phyloP scores from a whole-genome alignment of 176 grass and related monocot species.

The Areca catechu region DNA sequence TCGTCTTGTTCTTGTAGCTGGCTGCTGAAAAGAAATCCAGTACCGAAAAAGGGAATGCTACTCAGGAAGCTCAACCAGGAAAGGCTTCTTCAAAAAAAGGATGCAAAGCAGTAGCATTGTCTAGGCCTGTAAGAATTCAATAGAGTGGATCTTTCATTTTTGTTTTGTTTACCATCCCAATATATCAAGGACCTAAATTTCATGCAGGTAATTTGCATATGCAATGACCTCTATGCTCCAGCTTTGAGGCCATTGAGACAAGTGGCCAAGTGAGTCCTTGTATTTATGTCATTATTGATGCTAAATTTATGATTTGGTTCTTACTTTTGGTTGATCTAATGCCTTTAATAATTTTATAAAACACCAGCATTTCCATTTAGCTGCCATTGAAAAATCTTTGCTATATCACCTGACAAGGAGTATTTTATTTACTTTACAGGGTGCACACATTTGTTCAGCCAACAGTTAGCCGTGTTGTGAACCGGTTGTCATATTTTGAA shows the following conservation, averaged over 20 bases:
- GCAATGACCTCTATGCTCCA: conserved; percentile 98
- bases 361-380: not conserved
- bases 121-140: conserved; percentile 64
- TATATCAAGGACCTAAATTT: conserved; percentile 4
- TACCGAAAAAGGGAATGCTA: conserved; percentile 35
- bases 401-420: not conserved
- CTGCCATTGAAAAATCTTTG: no score
- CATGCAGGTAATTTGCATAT: conserved; percentile 87
- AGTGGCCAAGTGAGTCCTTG: conserved; percentile 77
- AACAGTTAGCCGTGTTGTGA: conserved; percentile 78
- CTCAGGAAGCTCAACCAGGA: conserved; percentile 31
- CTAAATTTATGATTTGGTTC: not conserved
- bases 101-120: conserved; percentile 51
- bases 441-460: conserved; percentile 82
- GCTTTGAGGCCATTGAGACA: conserved; percentile 91
- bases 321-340: no score
- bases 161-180: not conserved
- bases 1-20: conserved; percentile 34
- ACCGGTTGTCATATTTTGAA: conserved; percentile 42
- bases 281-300: conserved; percentile 5
- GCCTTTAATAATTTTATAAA: conserved; percentile 1
- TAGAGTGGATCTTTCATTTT: not conserved
- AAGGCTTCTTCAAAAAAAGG: conserved; percentile 62
- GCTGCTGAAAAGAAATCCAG: conserved; percentile 63
- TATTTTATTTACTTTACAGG: conserved; percentile 41